Conservation (phyloP, 192 early-diverging fungal species). For the Linnemannia hyalina region DNA sequence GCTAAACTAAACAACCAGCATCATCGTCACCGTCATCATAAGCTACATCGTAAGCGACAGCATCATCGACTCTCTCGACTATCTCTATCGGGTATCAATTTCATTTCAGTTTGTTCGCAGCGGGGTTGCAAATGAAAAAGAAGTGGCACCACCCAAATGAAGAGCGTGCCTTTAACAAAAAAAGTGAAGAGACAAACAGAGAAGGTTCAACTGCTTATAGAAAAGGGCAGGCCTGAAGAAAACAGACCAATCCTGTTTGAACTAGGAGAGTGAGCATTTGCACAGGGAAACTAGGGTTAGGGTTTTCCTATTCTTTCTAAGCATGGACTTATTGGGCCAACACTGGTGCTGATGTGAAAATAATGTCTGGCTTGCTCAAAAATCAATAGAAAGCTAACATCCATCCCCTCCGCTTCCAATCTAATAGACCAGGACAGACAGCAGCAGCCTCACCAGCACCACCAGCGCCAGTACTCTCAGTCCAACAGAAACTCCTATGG, state of each 20-base stretch:
- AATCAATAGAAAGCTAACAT: background rate
- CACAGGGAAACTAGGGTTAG: background rate
- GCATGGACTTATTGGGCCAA: background rate
- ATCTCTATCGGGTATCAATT: too few species aligned
- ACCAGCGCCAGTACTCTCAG: slow-evolving; percentile 24
- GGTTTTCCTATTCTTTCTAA: background rate
- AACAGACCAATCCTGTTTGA: background rate
- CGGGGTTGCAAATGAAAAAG: slow-evolving; percentile 1
- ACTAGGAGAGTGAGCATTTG: background rate
- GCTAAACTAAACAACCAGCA: background rate
- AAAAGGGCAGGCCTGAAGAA: background rate
- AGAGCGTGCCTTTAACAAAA: background rate
- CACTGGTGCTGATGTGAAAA: background rate
- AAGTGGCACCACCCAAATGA: slow-evolving; percentile 7
- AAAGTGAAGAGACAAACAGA: background rate
- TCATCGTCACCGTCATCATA: background rate
- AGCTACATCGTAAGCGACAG: background rate
- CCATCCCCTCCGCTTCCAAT: background rate
- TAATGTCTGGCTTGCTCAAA: slow-evolving; percentile 3
- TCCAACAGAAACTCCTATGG: slow-evolving; percentile 21
- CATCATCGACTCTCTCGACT: background rate
- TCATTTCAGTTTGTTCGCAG: background rate
- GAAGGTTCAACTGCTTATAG: background rate
- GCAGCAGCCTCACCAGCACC: slow-evolving; percentile 17
- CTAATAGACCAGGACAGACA: slow-evolving; percentile 36